phyloP scores from a whole-genome alignment of 2,329 filamentous ascomycete genomes.

The Microcera coccophila region DNA sequence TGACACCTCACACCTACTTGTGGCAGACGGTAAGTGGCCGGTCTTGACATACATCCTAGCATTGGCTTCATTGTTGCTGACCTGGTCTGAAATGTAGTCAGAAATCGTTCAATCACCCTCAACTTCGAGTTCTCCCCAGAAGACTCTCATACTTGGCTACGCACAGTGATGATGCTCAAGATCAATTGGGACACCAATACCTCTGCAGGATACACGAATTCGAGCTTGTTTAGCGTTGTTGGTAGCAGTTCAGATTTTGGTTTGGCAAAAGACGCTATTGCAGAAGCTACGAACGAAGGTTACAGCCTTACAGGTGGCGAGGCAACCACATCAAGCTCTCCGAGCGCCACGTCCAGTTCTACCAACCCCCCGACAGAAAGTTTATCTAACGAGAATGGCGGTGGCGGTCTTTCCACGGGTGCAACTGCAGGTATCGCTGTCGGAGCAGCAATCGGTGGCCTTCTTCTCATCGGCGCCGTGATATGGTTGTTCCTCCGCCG shows the following conservation, averaged over 20 bases:
- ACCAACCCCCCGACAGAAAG: background rate
- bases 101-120: no score
- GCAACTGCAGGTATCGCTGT: constrained; percentile 48
- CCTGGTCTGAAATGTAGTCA: no score
- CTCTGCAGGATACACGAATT: background rate
- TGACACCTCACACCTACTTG: no score
- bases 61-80: no score
- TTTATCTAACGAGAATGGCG: constrained; percentile 5
- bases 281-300: background rate
- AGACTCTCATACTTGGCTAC: background rate
- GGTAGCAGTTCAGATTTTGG: background rate
- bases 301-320: background rate
- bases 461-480: constrained; percentile 38
- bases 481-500: constrained; percentile 44
- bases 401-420: constrained; percentile 36
- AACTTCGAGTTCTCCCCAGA: no score
- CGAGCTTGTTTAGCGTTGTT: background rate
- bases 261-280: background rate
- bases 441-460: constrained; percentile 35
- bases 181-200: background rate
- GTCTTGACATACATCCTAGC: no score
- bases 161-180: background rate
- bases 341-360: background rate
- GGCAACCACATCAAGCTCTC: background rate
- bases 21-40: no score